Conservation (phyloP, 116 monocot species). For the Iris pallida region DNA sequence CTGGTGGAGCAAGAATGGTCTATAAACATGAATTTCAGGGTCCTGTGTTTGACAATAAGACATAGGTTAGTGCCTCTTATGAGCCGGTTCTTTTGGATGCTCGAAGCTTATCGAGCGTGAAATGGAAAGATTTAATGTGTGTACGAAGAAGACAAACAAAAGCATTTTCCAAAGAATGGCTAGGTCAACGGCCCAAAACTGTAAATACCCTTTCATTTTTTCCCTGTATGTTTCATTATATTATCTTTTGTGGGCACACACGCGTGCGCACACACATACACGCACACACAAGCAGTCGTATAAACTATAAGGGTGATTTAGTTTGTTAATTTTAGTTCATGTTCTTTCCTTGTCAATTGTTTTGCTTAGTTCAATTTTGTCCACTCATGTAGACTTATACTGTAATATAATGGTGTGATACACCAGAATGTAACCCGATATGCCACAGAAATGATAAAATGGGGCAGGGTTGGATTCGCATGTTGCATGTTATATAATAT, state of each 20-base stretch:
- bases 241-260: too few species aligned
- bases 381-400: too few species aligned
- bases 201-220: constrained; percentile 36
- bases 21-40: constrained; percentile 8
- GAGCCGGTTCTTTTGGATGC: constrained; percentile 99
- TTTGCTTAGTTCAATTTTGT: too few species aligned
- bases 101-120: constrained; percentile 92
- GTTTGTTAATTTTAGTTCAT: too few species aligned
- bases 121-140: constrained; percentile 98
- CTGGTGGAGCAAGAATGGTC: too few species aligned
- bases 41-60: constrained; percentile 44
- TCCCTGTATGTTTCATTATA: not conserved
- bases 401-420: too few species aligned
- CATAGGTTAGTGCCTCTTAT: constrained; percentile 88
- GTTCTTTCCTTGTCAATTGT: too few species aligned
- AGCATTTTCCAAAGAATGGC: constrained; percentile 97
- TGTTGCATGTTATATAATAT: too few species aligned
- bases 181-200: constrained; percentile 97
- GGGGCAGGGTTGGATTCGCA: too few species aligned
- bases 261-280: not conserved
- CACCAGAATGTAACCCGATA: too few species aligned
- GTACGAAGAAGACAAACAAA: constrained; percentile 99
- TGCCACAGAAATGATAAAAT: too few species aligned
- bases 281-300: not conserved
- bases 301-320: too few species aligned